Base-by-base conservation (phyloP, 192 early-diverging fungal genomes). In the Coemansia pectinata region DNA sequence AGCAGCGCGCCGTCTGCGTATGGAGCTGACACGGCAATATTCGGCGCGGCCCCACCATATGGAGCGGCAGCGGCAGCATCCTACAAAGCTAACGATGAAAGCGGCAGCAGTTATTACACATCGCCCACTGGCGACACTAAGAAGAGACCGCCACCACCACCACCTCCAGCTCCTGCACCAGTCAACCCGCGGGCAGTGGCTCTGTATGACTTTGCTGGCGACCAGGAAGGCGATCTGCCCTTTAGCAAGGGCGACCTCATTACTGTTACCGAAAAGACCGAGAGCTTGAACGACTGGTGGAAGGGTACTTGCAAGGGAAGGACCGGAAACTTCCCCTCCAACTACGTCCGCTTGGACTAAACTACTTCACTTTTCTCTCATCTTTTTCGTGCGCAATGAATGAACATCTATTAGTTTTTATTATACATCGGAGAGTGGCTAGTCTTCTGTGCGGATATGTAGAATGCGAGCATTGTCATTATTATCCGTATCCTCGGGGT, bases 191-290 rank as follows among this genome's bases (percentile, higher is more conserved):
- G 76, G 15, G 94, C 90, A 27, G 77, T 88, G 9, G 96, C 96
- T 0, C 58, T 92, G 70, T 98, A 93, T 65, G 92, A 97, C 80
- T 98, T 93, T 80, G 76, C 76, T 7, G 94, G 90, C 1, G 87
- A 94, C 66, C 85, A 93, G 70, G 73, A 85, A 6, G 94, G 90
- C 19, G 96, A 98, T 72, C 76, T 98, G 66, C 63, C 84, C 17
- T 98, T 98, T 74, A 88, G 84, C 67, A 91, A 90, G 71, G 95
- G 92, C 58, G 96, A 98, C 73, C 73, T 89, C 29, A 96, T 98
- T 72, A 88, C 84, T 4, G 88, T 98, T 12, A 52, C 88, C 33
- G 87, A 90, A 69, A 87, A 88, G 63, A 90, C 92, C 2, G 86
- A 87, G 1, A 85, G 85, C 34, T 84, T 76, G 38, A 90, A 94